Evolutionary conservation across 2,329 filamentous ascomycete species (phyloP).

Genomic region (Neonectria magnoliae): DNA sequence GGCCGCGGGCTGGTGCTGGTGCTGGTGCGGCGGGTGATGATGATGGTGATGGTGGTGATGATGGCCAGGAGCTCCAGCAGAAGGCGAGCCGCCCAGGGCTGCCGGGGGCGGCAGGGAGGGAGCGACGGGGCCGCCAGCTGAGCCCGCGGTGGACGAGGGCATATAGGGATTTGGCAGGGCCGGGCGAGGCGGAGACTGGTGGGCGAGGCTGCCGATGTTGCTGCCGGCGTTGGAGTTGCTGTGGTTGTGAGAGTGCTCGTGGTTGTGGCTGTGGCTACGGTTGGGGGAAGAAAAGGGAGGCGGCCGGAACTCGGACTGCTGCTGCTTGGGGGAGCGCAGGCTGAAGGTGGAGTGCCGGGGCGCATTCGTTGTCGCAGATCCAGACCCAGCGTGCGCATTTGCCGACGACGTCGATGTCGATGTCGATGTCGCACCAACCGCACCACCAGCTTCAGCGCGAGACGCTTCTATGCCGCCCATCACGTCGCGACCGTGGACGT

Average conservation of each 20-base stretch:
- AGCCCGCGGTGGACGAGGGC: conserved; percentile 47
- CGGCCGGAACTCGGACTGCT: conserved; percentile 49
- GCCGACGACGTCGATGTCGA: conserved; percentile 35
- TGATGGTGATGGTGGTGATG: conserved; percentile 31
- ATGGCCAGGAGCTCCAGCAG: conserved; percentile 28
- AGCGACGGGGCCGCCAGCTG: conserved; percentile 44
- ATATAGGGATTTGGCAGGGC: conserved; percentile 49
- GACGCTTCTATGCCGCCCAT: conserved; percentile 49
- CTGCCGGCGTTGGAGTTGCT: conserved; percentile 38
- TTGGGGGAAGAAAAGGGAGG: conserved; percentile 45
- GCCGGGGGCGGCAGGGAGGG: conserved; percentile 45
- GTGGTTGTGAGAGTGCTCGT: conserved; percentile 41
- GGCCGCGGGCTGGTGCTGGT: conserved; percentile 41
- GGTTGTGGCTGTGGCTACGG: conserved; percentile 3
- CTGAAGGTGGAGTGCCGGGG: conserved; percentile 55
- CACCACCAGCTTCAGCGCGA: conserved; percentile 29
- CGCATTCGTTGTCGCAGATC: conserved; percentile 9
- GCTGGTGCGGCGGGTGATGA: conserved; percentile 37
- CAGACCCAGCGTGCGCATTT: conserved; percentile 15
- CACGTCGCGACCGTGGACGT: conserved; percentile 57
- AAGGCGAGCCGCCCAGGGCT: conserved; percentile 39
- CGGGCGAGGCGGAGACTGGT: conserved; percentile 46
- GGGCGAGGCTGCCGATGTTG: conserved; percentile 40
- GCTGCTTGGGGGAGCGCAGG: conserved; percentile 60
- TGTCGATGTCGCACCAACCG: conserved; percentile 32